Base-by-base conservation (phyloP, 1,284 basidiomycete species). In the Tausonia pullulans region DNA sequence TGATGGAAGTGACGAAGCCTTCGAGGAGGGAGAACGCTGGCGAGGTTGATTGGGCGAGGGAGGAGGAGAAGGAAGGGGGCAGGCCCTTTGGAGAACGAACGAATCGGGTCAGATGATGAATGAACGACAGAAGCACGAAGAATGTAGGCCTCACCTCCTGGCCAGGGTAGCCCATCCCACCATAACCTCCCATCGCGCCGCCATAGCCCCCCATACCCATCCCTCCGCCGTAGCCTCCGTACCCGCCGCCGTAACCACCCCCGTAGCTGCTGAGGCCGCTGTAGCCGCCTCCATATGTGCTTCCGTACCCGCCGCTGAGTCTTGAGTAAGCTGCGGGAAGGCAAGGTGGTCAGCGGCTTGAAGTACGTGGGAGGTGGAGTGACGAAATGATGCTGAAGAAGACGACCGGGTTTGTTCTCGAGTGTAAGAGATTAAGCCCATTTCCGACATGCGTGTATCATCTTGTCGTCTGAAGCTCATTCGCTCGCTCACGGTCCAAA, bases 1-100 rank as follows among this genome's bases (percentile, higher is more conserved):
- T 85, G 76, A 98, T 97, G 2, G 95, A 96, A 69, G 93, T 90
- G 54, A 98, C 95, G 73, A 98, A 89, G 48, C 87, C 89, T 72
- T 96, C 91, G 57, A 99, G 81, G 65, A 99, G 85, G 16, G 89
- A 83, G 71, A 99, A 98, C 0, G 94, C 96, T 61, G 90, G 87
- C 67, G 90, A 87, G 0, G 94, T 98, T 11, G 88, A 89, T 8
- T 85, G 78, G 77, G 95, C 90, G 70, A 97, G 86, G 0, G 90
- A 86, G 72, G 92, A 90, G 0, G 91, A 87, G 67, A 96, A 83
- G 4, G 86, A 85, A 0, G 86, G 84, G 62, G 63, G 67, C 53
- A 72, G 72, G 60, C 74, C 72, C 71, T 73, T 53, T 10, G 69
- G 40, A 10, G 16, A 6, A 40, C 6, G 7, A 53, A 10, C 7